These are phyloP conservation scores for Fonsecaea monophora DNA, from an alignment of 2,329 filamentous ascomycete genomes.

Conservation along the genomic window DNA sequence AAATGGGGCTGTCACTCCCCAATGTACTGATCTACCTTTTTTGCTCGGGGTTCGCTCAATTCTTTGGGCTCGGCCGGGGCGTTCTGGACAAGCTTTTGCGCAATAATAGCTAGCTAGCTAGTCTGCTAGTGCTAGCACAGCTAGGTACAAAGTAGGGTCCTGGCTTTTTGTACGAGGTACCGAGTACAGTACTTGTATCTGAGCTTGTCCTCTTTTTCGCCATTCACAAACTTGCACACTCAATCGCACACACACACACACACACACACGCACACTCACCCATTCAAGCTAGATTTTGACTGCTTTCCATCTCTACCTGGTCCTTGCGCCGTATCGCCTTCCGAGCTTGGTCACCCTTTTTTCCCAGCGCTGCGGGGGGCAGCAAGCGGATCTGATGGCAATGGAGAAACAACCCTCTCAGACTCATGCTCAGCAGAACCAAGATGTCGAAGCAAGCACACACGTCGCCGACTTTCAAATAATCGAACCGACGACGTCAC, in stretches of 20 bases:
- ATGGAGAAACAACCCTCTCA: slow-evolving; percentile 5
- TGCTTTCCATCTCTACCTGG: background rate
- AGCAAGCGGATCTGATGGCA: background rate
- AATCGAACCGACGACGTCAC: slow-evolving; percentile 25
- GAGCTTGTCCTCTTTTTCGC: background rate
- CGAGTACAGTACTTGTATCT: background rate
- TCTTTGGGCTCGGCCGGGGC: too few relatives aligned
- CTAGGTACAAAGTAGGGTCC: too few relatives aligned
- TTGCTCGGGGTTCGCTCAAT: too few relatives aligned
- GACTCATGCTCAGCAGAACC: background rate
- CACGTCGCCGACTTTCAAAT: slow-evolving; percentile 21
- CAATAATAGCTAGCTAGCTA: too few relatives aligned
- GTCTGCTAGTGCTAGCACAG: too few relatives aligned
- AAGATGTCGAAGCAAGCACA: slow-evolving; percentile 18
- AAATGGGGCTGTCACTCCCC: too few relatives aligned
- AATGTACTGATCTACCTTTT: too few relatives aligned
- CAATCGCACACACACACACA: too few relatives aligned
- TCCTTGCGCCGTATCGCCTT: background rate
- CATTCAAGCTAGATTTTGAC: background rate
- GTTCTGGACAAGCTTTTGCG: too few relatives aligned
- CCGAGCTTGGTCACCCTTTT: background rate
- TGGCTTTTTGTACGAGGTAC: too few relatives aligned
- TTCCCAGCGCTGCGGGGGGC: background rate
- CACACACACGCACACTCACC: too few relatives aligned
- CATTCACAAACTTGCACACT: too few relatives aligned